Base-by-base conservation (phyloP, 441 rosid species). In the Jatropha podagrica region DNA sequence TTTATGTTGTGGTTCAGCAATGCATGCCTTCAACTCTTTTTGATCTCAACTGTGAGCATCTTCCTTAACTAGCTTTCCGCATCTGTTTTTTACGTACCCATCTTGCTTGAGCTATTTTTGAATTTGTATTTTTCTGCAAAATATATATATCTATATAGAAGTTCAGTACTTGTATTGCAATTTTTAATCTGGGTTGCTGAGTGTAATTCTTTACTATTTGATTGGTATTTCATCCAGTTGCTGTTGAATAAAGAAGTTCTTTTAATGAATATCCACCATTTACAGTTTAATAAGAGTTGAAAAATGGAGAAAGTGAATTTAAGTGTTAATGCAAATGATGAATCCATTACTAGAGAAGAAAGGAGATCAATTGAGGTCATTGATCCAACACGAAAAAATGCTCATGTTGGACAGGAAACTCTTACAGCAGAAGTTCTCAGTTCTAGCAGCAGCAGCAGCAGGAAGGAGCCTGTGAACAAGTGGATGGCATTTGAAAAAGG, bases 401-500 rank as follows among this genome's bases (percentile, higher is more conserved):
- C 69, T 65, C 0, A 32, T 32, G 1, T 32, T 32, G 32, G 32
- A 32, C 32, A 2, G 32, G 32, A 32, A 32, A 32, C 48, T 44
- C 80, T 71, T 38, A 23, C 82, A 7, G 65, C 69, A 38, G 58
- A 20, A 54, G 60, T 67, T 52, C 49, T 26, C 17, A 55, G 72
- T 74, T 65, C 32, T 32, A 32, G 82, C 0, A 79, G 77, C 70
- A 77, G 73, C 54, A 79, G 74, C 74, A 79, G 3, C 20, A 5
- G 77, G 2, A 62, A 37, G 48, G 83, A 75, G 51, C 55, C 83
- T 13, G 75, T 40, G 46, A 79, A 78, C 80, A 94, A 87, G 85
- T 91, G 98, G 97, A 87, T 91, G 97, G 96, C 95, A 18, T 89
- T 91, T 81, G 90, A 83, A 52, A 83, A 77, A 40, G 20, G 71